Evolutionary conservation across 2,329 filamentous ascomycete genomes (phyloP).

Genomic region (Calonectria fujianensis): DNA sequence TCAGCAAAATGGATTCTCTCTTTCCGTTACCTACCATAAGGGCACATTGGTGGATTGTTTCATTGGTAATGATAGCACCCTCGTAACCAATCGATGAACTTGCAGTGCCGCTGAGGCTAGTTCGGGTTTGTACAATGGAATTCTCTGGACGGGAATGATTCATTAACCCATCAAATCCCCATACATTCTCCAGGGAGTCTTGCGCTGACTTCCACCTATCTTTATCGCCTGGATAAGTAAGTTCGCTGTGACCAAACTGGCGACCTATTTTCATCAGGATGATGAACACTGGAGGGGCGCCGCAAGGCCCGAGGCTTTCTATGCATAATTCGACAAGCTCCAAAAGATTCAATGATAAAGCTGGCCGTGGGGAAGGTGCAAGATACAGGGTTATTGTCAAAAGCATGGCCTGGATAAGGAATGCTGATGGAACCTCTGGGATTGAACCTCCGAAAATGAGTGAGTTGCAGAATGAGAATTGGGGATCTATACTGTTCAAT

Average conservation of each 20-base stretch:
- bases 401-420: constrained; percentile 4
- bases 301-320: not conserved
- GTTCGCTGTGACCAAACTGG: not conserved
- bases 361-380: not conserved
- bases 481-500: constrained; percentile 2
- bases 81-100: not conserved
- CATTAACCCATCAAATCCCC: not conserved
- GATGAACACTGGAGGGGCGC: not conserved
- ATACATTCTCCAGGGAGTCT: not conserved
- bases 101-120: not conserved
- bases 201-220: not conserved
- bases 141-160: not conserved
- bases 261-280: not conserved
- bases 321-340: constrained; percentile 15
- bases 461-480: constrained; percentile 23
- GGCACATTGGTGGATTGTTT: not conserved
- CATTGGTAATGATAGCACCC: no score
- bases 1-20: not conserved
- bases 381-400: constrained; percentile 12
- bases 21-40: not conserved
- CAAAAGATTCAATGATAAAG: not conserved
- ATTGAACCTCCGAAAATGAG: constrained; percentile 17
- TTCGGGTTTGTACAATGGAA: not conserved
- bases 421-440: constrained; percentile 7
- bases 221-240: not conserved